Base-by-base conservation (phyloP, 176 grass and related monocot species). In the Leersia perrieri region DNA sequence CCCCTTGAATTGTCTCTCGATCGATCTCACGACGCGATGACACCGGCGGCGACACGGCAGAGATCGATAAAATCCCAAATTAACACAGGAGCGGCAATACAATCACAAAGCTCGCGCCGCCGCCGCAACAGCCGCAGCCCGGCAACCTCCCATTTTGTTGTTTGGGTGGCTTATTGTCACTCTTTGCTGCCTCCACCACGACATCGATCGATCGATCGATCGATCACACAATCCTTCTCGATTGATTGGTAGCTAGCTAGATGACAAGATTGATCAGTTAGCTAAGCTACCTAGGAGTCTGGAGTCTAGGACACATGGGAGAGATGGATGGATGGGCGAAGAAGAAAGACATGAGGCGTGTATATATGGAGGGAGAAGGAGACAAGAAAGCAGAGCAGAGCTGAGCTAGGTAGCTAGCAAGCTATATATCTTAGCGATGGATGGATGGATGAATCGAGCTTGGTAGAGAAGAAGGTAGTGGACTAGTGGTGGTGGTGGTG, bases 401-500 rank as follows among this genome's bases (percentile, higher is more conserved):
- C 14, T 16, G n/a, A 69, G 67, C 35, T 14, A 15, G 11, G 33
- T 11, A 28, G 9, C 1, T 20, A 20, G 47, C 13, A 16, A 14
- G n/a, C 25, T 30, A 7, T 35, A 16, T n/a, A n/a, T n/a, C n/a
- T 61, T 18, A 20, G 16, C 7, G 49, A 53, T 53, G 1, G 49
- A 53, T 20, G 13, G 16, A 53, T 53, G 1, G 49, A 53, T 20
- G 13, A 5, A 53, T 3, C 49, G 2, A 51, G 60, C 60, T 27
- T 27, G 32, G 13, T 23, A 47, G n/a, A 15, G 23, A 3, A 16
- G 40, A n/a, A n/a, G 3, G 47, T 2, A 28, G 18, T 22, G 23
- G 11, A 49, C 58, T 5, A 34, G 72, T 67, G 66, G 25, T 74
- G 42, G 71, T 87, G 85, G 85, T 69, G 88, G 88, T 90, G 83